These are phyloP conservation scores for Cystofilobasidium ferigula DNA, from an alignment of 768 basidiomycete species.

Conservation along the genomic window DNA sequence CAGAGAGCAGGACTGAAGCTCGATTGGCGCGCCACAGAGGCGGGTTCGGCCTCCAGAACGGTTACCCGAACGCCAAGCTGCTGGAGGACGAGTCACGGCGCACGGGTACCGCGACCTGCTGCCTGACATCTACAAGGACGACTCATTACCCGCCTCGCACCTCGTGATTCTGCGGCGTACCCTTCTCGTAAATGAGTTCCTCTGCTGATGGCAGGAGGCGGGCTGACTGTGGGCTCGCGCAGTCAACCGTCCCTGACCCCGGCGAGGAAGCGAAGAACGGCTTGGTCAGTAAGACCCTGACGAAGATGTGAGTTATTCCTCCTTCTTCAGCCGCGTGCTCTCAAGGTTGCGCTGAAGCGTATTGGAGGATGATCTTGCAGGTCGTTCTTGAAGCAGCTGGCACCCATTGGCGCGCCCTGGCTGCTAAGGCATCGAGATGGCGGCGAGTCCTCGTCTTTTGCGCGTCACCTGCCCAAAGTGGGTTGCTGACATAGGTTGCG, in stretches of 20 bases:
- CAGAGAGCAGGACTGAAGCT: neutral
- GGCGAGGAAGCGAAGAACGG: neutral
- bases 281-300: neutral
- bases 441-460: neutral
- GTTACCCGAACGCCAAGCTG: slow-evolving; percentile 32
- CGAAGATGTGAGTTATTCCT: neutral
- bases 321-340: neutral
- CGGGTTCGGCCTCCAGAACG: neutral
- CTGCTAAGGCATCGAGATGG: slow-evolving; percentile 35
- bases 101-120: slow-evolving; percentile 36
- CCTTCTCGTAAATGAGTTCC: neutral
- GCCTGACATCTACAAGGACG: slow-evolving; percentile 35
- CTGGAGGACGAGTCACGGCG: slow-evolving; percentile 36
- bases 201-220: neutral
- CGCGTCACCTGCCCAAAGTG: neutral
- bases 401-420: slow-evolving; percentile 32
- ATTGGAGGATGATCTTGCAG: no score
- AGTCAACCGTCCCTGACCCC: neutral
- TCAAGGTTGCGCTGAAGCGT: no score
- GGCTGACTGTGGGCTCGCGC: neutral
- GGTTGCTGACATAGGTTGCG: neutral
- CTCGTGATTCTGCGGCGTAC: neutral
- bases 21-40: neutral
- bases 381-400: neutral
- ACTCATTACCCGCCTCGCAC: neutral